Evolutionary conservation across 306 rosid species (phyloP), one percentile per base, ranked within the genome.

Genomic region (Ceratonia siliqua): DNA sequence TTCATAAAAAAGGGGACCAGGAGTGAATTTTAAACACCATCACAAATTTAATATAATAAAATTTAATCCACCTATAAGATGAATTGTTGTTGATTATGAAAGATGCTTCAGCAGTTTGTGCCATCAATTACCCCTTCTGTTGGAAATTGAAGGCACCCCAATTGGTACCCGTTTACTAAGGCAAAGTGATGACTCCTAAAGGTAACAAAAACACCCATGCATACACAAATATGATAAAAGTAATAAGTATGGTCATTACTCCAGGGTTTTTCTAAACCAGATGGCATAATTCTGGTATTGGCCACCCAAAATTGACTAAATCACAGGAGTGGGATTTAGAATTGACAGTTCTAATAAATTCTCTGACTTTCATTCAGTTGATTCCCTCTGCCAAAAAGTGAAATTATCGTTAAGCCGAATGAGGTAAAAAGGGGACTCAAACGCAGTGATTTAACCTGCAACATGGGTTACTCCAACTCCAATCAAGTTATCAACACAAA

Each of bases 101-200:
- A 64, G 38, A 49, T 42, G 14, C 42, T 43, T 64, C 46, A 72
- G 69, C 42, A 79, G 35, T 56, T 56, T 43, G 74, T 41, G 46
- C 39, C 35, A 73, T 22, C 63, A 43, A 55, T 32, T 18, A 9
- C 1, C 74, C 53, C 41, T 13, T 33, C 15, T 6, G 20, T 12
- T 36, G 6, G 21, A 17, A 63, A 36, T 7, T 62, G 17, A 32
- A 48, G 4, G 27, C 8, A 15, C 7, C n/a, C 27, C 30, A 70
- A 21, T 70, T 14, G 28, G 18, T n/a, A 28, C 42, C 27, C 17
- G 32, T 8, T 65, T 24, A 43, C 56, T 28, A 33, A 41, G 12
- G 52, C 22, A 52, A 74, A 50, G 42, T 46, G 64, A 18, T 36
- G 55, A 21, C 45, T 63, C 65, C 55, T 13, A 24, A 75, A 75